A percentile compares a stretch with the other conserved stretches of the same genome.
Conservation (phyloP, 768 basidiomycete genomes). For the Pleurotus ostreatus region DNA sequence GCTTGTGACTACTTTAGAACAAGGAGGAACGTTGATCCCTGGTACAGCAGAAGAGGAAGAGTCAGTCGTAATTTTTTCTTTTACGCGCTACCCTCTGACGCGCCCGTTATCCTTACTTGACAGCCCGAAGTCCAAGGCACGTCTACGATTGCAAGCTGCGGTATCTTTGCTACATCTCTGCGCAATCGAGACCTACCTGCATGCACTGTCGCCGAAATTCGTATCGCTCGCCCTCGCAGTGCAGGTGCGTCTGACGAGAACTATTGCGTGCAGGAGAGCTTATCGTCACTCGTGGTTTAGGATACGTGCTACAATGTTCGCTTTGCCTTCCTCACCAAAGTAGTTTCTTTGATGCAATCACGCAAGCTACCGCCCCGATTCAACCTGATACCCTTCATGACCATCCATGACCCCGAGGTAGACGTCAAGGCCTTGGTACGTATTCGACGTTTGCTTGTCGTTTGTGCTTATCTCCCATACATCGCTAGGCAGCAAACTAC, state of each 20-base stretch:
- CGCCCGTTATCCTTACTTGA: not conserved
- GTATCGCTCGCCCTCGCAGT: conserved; percentile 65
- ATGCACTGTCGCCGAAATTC: conserved; percentile 57
- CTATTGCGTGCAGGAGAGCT: not conserved
- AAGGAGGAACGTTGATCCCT: conserved; percentile 58
- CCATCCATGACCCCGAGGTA: conserved; percentile 85
- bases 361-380: conserved; percentile 68
- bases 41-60: conserved; percentile 38
- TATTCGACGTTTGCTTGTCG: conserved; percentile 2
- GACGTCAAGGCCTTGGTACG: conserved; percentile 68
- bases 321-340: conserved; percentile 69
- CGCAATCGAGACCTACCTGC: conserved; percentile 52
- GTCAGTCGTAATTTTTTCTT: conserved; percentile 24
- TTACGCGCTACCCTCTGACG: conserved; percentile 1
- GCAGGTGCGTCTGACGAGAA: conserved; percentile 47
- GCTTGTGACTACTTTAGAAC: conserved; percentile 64
- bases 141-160: conserved; percentile 82
- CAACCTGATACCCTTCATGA: conserved; percentile 84
- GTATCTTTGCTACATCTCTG: conserved; percentile 77
- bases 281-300: conserved; percentile 30
- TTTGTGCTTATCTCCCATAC: conserved; percentile 8
- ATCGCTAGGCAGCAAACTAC: conserved; percentile 53
- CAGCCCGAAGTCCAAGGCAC: conserved; percentile 63
- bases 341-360: conserved; percentile 56
- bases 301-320: conserved; percentile 90